Evolutionary conservation across 257 asterid genomes (phyloP).

Genomic region (Verbascum thapsus): DNA sequence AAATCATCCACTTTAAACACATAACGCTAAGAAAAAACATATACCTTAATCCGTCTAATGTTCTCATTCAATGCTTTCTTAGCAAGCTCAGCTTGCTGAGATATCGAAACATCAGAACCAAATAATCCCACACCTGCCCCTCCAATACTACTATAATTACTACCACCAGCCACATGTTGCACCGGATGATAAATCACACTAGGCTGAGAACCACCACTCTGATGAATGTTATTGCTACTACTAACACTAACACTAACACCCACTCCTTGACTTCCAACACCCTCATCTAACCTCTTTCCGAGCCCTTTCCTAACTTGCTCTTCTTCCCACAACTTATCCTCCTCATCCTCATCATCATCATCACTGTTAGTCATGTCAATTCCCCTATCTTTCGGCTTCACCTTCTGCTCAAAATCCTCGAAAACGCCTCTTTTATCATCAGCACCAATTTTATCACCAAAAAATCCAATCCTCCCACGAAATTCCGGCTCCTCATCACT

Average conservation of each 20-base stretch:
- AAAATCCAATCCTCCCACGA: constrained; percentile 81
- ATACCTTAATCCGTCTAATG: constrained; percentile 68
- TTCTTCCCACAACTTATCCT: constrained; percentile 97
- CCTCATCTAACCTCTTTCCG: constrained; percentile 87
- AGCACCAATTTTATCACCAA: constrained; percentile 65
- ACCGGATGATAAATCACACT: constrained; percentile 44
- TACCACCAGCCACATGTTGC: constrained; percentile 36
- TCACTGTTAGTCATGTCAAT: constrained; percentile 41
- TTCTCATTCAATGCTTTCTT: constrained; percentile 74
- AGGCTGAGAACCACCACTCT: constrained; percentile 40
- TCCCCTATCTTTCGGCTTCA: constrained; percentile 46
- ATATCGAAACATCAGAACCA: constrained; percentile 58
- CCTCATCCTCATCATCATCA: constrained; percentile 73
- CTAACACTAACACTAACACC: constrained; percentile 37
- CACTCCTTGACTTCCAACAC: constrained; percentile 51
- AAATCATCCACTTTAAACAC: neutral
- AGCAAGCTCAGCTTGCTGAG: constrained; percentile 81
- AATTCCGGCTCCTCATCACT: constrained; percentile 97
- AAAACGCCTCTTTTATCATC: constrained; percentile 77
- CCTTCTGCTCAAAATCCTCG: constrained; percentile 74
- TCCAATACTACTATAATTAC: constrained; percentile 46
- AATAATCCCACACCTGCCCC: constrained; percentile 53
- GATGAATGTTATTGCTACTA: constrained; percentile 39
- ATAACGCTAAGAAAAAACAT: constrained; percentile 11
- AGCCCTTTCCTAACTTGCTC: constrained; percentile 94